Conservation (phyloP, 306 rosid species). For the Trifolium subterraneum region DNA sequence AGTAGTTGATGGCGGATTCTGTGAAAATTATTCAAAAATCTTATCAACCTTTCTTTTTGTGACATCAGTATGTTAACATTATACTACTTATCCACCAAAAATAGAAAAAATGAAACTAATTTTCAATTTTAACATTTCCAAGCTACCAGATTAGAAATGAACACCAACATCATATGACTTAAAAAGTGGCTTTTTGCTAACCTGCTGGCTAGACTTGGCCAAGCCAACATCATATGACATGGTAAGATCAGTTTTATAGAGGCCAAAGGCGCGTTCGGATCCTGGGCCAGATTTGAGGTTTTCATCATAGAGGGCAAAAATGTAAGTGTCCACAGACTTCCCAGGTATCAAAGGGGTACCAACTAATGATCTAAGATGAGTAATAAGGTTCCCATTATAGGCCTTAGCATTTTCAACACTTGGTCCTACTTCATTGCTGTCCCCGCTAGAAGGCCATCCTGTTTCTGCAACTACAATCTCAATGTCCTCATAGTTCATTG, state of each 20-base stretch:
- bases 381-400: slow-evolving; percentile 83
- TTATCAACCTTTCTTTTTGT: background rate
- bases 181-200: slow-evolving; percentile 27
- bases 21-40: background rate
- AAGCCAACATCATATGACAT: slow-evolving; percentile 79
- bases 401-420: slow-evolving; percentile 84
- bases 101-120: background rate
- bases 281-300: slow-evolving; percentile 71
- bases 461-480: slow-evolving; percentile 92
- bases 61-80: background rate
- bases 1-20: slow-evolving; percentile 1
- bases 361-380: slow-evolving; percentile 83
- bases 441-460: slow-evolving; percentile 91
- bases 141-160: background rate
- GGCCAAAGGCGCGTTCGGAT: slow-evolving; percentile 82
- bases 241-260: slow-evolving; percentile 70
- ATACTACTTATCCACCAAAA: background rate
- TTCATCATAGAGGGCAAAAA: slow-evolving; percentile 87
- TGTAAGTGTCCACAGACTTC: slow-evolving; percentile 76
- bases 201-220: slow-evolving; percentile 68
- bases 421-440: slow-evolving; percentile 71
- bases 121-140: background rate
- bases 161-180: background rate
- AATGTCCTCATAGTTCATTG: slow-evolving; percentile 61
- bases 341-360: slow-evolving; percentile 96